Evolutionary conservation across 176 grass and related monocot genomes (phyloP).

Genomic region (Triticum timopheevii): DNA sequence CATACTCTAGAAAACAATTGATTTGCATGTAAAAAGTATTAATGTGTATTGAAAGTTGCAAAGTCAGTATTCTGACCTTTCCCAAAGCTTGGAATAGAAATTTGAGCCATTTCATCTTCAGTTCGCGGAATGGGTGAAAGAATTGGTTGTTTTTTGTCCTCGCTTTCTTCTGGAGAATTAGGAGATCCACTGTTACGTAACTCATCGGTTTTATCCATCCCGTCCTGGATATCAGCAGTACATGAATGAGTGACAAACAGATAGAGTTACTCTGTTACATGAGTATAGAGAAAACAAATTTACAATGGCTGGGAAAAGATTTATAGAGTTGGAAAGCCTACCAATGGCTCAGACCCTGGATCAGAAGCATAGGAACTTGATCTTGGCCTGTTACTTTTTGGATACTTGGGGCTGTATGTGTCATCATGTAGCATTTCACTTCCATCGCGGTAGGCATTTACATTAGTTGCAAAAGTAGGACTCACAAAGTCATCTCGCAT

Average conservation of each 20-base stretch:
- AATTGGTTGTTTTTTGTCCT: slow-evolving; percentile 18
- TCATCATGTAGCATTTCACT: slow-evolving; percentile 47
- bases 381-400: slow-evolving; percentile 52
- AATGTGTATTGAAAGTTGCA: neutral
- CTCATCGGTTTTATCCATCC: slow-evolving; percentile 35
- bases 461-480: slow-evolving; percentile 71
- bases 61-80: slow-evolving; percentile 39
- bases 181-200: slow-evolving; percentile 32
- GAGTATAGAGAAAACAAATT: slow-evolving; percentile 16
- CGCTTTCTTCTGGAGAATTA: slow-evolving; percentile 33
- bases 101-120: slow-evolving; percentile 42
- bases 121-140: slow-evolving; percentile 36
- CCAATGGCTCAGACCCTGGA: slow-evolving; percentile 57
- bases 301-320: slow-evolving; percentile 17
- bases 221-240: slow-evolving; percentile 24
- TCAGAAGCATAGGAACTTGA: slow-evolving; percentile 49
- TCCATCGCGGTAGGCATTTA: slow-evolving; percentile 38
- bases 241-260: slow-evolving; percentile 5
- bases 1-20: slow-evolving; percentile 2
- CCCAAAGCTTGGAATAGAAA: slow-evolving; percentile 32
- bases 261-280: slow-evolving; percentile 8
- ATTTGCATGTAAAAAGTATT: neutral
- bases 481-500: slow-evolving; percentile 53
- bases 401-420: slow-evolving; percentile 35
- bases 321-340: slow-evolving; percentile 48